Evolutionary conservation across 345 rosid genomes (phyloP).

Genomic region (Erysimum cheiranthoides): DNA sequence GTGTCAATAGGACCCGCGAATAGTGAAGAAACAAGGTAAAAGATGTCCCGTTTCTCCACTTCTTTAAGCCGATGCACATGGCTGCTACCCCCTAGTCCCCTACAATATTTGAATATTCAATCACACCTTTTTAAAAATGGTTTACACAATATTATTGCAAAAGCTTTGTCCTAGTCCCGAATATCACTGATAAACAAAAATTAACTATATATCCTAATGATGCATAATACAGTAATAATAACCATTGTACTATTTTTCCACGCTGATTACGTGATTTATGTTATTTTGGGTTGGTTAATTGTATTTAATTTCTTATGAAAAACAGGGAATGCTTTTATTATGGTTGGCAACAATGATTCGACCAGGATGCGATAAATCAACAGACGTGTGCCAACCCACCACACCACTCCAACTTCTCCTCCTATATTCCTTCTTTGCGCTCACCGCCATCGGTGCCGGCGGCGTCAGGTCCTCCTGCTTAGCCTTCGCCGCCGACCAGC

Average conservation of each 20-base stretch:
- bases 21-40: too few relatives aligned
- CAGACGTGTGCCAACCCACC: constrained; percentile 38
- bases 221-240: background rate
- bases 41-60: too few relatives aligned
- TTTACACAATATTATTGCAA: too few relatives aligned
- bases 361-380: constrained; percentile 45
- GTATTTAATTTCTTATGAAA: background rate
- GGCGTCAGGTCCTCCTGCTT: constrained; percentile 62
- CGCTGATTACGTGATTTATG: background rate
- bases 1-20: too few relatives aligned
- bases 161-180: background rate
- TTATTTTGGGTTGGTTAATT: background rate
- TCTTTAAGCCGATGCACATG: too few relatives aligned
- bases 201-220: background rate
- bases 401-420: constrained; percentile 42
- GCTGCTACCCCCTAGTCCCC: too few relatives aligned
- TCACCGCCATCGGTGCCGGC: constrained; percentile 65
- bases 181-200: background rate
- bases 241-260: background rate
- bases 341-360: constrained; percentile 50
- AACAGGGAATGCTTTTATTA: constrained; percentile 54
- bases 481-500: constrained; percentile 70
- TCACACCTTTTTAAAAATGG: too few relatives aligned
- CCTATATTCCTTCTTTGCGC: constrained; percentile 48
- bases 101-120: too few relatives aligned